Conservation (phyloP, 306 rosid species). For the Geum urbanum region DNA sequence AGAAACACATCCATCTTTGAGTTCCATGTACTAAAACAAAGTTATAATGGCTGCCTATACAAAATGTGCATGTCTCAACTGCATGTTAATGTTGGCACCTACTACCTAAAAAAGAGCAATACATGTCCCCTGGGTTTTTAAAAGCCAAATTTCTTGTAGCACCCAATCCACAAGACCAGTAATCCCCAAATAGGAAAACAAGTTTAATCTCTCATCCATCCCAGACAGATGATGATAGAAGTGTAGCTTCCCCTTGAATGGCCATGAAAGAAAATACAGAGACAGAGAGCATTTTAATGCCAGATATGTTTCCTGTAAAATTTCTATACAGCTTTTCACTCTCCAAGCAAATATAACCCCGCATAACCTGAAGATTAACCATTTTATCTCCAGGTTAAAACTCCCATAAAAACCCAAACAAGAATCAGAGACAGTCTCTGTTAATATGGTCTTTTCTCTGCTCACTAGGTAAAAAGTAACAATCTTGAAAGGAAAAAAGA, state of each 20-base stretch:
- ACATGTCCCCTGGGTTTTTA: not conserved
- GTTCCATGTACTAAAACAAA: not conserved
- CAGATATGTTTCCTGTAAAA: conserved; percentile 9
- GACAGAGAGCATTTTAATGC: conserved; percentile 2
- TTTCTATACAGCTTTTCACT: conserved; percentile 14
- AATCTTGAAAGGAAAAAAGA: conserved; percentile 5
- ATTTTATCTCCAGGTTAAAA: not conserved
- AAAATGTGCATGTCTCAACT: not conserved
- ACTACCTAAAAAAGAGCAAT: not conserved
- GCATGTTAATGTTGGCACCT: not conserved
- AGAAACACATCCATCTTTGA: too few relatives aligned
- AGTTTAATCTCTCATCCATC: not conserved
- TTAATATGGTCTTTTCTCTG: conserved; percentile 22
- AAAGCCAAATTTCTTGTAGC: not conserved
- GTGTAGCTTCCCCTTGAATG: not conserved
- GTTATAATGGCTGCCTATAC: conserved; percentile 1
- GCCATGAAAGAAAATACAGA: conserved; percentile 3
- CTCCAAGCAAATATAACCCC: conserved; percentile 11
- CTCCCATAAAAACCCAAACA: not conserved
- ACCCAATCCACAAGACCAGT: not conserved
- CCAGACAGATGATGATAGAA: not conserved
- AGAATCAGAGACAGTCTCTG: conserved; percentile 1
- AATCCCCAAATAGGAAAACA: conserved; percentile 5
- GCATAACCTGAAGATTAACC: conserved; percentile 4
- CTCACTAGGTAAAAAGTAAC: conserved; percentile 20